A percentile compares a stretch with the other conserved stretches of the same genome.
phyloP scores from a whole-genome alignment of 352 stramenopile species.

The Phytopythium helicoides region DNA sequence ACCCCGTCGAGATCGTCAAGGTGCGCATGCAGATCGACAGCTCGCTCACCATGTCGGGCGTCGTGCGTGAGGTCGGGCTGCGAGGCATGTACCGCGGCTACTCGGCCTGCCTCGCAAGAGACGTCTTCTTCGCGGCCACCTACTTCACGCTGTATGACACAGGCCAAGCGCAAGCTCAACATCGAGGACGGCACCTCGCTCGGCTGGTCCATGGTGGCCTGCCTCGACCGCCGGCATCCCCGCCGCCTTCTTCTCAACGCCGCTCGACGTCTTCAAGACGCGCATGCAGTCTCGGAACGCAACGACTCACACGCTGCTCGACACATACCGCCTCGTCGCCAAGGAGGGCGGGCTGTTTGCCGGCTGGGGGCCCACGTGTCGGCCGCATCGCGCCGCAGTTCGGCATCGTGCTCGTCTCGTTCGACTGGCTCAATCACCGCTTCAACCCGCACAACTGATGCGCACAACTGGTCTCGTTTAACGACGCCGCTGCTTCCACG shows the following conservation, averaged over 20 bases:
- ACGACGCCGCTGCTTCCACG: no score
- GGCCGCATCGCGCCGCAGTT: conserved; percentile 79
- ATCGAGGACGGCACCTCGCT: conserved; percentile 69
- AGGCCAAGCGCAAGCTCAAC: conserved; percentile 55
- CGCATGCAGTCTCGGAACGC: conserved; percentile 72
- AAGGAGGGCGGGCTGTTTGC: conserved; percentile 64
- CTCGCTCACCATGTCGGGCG: conserved; percentile 41
- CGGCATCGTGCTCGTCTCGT: conserved; percentile 77
- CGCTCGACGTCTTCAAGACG: conserved; percentile 76
- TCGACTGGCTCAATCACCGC: conserved; percentile 75
- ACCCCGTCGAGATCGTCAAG: conserved; percentile 82
- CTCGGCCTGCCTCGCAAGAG: conserved; percentile 60
- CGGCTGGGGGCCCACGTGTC: conserved; percentile 66
- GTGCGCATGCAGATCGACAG: conserved; percentile 84
- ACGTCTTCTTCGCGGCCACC: conserved; percentile 74
- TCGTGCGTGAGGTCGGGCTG: conserved; percentile 64
- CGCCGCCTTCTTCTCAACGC: conserved; percentile 73
- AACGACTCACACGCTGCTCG: conserved; percentile 34
- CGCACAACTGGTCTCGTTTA: background rate
- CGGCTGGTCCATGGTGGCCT: conserved; percentile 68
- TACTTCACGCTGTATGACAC: conserved; percentile 84
- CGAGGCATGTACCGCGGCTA: conserved; percentile 74
- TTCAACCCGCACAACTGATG: conserved; percentile 25
- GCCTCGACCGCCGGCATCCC: conserved; percentile 68
- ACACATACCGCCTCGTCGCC: conserved; percentile 54